Base-by-base conservation (phyloP, 1,284 basidiomycete species). In the Sporisorium exsertum region DNA sequence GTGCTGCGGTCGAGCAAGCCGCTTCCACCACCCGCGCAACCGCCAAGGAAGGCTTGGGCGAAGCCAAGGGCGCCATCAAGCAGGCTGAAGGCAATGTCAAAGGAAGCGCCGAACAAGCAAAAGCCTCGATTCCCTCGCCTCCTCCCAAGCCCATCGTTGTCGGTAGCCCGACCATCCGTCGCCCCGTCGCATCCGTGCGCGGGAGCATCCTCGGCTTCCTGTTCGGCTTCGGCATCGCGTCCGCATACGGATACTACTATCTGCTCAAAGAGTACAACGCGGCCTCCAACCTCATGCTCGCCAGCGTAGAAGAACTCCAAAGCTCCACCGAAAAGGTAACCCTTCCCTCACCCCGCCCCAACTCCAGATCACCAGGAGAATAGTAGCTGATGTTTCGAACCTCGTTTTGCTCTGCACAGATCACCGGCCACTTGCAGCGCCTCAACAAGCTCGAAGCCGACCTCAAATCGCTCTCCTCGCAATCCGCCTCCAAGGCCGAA, bases 221-320 rank as follows among this genome's bases (percentile, higher is more conserved):
- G 49, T 90, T 94, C 80, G 94, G 94, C 0, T 95, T 95, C 87
- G 94, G 93, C 6, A 86, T 94, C 46, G 87, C 87, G 8, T 86
- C 93, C 1, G 91, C 92, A 0, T 90, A 92, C 81, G 93, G 93
- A 51, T 92, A 93, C 53, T 95, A 94, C 85, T 91, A 93, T 84
- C 88, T 97, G 27, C 87, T 95, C 57, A 92, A 95, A 77, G 94
- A 96, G 87, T 95, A 94, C 87, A 93, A 94, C 86, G 88, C 90
- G 56, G 94, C 94, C 9, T 93, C 92, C 6, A 91, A 91, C 27
- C 89, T 92, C 29, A 87, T 96, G 65, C 91, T 95, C 84, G 90
- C 92, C 20, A 94, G 92, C 81, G 92, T 96, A 22, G 91, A 94
- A 81, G 93, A 95, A 81, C 87, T 97, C 52, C 92, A 94, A 85